Conservation (phyloP, 768 basidiomycete species). For the Auriscalpium orientale region DNA sequence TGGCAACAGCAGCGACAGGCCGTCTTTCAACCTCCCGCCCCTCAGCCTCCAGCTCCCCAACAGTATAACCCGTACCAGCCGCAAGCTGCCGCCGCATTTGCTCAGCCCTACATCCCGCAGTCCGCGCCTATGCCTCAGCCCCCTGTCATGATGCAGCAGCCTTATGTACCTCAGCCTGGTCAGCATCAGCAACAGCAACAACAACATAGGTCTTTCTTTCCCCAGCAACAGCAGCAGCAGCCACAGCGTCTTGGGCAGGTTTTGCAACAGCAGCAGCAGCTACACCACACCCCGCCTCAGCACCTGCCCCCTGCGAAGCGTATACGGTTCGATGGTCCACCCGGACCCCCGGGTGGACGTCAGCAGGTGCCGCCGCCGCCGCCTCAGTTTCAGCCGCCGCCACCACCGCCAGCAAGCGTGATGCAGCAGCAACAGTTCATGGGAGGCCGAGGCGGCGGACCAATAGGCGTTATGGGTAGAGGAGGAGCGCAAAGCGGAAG, state of each 20-base stretch:
- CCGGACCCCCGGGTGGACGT: conserved; percentile 36
- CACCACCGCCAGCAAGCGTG: conserved; percentile 31
- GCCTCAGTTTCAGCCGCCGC: conserved; percentile 59
- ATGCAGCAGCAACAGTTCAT: conserved; percentile 31
- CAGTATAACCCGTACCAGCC: conserved; percentile 76
- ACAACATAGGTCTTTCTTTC: conserved; percentile 32
- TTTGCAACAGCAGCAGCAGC: conserved; percentile 27
- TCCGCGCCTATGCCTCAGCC: conserved; percentile 42
- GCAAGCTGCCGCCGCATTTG: conserved; percentile 45
- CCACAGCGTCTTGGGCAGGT: conserved; percentile 40
- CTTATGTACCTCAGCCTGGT: conserved; percentile 21
- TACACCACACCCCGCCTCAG: conserved; percentile 63
- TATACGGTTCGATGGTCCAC: conserved; percentile 62
- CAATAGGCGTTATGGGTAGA: conserved; percentile 32
- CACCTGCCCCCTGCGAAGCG: conserved; percentile 90
- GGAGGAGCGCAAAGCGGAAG: conserved; percentile 38
- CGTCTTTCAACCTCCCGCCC: conserved; percentile 43
- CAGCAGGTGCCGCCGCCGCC: conserved; percentile 48
- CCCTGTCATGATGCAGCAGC: conserved; percentile 34
- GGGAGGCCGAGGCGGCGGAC: conserved; percentile 29
- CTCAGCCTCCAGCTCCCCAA: conserved; percentile 48
- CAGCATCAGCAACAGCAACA: conserved; percentile 35
- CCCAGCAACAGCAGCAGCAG: conserved; percentile 30
- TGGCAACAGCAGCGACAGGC: conserved; percentile 60
- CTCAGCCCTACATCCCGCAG: conserved; percentile 63